Conservation (phyloP, 148 eudicot genomes). For the Persicaria maculosa region DNA sequence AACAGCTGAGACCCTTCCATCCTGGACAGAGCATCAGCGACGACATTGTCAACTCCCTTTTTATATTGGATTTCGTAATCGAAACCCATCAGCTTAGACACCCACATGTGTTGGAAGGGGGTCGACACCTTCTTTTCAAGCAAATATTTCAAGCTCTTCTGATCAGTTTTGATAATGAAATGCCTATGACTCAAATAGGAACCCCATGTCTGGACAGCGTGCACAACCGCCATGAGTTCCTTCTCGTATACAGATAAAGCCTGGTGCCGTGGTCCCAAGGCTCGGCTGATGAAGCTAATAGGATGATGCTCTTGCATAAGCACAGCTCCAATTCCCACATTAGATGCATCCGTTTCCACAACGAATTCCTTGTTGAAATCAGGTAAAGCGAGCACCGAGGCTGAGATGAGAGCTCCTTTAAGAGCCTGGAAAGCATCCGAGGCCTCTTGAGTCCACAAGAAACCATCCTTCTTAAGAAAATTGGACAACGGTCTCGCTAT, state of each 20-base stretch:
- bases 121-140: not conserved
- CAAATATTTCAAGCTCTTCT: not conserved
- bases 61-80: conserved; percentile 8
- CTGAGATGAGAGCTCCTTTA: not conserved
- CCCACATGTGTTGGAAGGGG: not conserved
- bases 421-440: not conserved
- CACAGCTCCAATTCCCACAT: no score
- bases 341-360: no score
- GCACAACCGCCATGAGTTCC: not conserved
- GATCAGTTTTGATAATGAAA: not conserved
- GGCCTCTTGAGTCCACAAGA: not conserved
- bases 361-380: not conserved
- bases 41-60: not conserved
- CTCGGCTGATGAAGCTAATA: no score
- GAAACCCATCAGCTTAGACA: not conserved
- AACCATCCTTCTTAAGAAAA: not conserved
- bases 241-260: not conserved
- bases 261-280: not conserved
- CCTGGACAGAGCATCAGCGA: conserved; percentile 7
- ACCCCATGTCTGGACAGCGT: not conserved
- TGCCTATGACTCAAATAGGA: not conserved
- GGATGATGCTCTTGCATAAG: no score
- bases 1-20: not conserved
- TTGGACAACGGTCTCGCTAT: not conserved
- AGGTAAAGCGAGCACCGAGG: not conserved